phyloP scores from a whole-genome alignment of 306 rosid species.

The Crataegus laevigata region DNA sequence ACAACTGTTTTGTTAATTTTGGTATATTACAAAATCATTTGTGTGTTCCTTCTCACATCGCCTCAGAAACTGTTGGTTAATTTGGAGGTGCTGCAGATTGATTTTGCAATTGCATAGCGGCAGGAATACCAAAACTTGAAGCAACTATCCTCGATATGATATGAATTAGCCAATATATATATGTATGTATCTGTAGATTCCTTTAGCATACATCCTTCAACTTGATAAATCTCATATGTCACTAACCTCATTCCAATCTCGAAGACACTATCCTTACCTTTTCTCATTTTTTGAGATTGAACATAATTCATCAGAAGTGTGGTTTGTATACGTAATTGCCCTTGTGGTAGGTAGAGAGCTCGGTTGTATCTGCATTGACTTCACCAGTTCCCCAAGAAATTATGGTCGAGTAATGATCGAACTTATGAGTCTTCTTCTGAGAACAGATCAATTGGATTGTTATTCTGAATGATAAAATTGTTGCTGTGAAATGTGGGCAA shows the following conservation, averaged over 20 bases:
- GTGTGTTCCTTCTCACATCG: neutral
- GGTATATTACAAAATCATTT: neutral
- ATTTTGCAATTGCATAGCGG: neutral
- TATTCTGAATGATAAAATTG: neutral
- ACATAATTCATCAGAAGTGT: neutral
- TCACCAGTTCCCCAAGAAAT: neutral
- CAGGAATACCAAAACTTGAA: neutral
- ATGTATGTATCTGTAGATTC: neutral
- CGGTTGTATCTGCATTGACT: neutral
- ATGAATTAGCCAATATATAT: neutral
- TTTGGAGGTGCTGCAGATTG: neutral
- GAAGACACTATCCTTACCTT: neutral
- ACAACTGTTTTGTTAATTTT: neutral
- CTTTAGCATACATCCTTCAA: neutral
- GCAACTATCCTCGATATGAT: neutral
- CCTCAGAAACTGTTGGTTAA: neutral
- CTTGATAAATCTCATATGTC: neutral
- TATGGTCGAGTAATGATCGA: neutral
- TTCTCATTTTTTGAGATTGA: neutral
- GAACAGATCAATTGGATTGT: neutral
- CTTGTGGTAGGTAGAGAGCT: neutral
- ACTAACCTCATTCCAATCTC: neutral
- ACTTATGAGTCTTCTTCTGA: neutral
- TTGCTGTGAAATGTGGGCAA: neutral
- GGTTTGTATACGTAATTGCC: neutral